phyloP scores from a whole-genome alignment of 169 alveolate species.

The Amoebophrya sp. region DNA sequence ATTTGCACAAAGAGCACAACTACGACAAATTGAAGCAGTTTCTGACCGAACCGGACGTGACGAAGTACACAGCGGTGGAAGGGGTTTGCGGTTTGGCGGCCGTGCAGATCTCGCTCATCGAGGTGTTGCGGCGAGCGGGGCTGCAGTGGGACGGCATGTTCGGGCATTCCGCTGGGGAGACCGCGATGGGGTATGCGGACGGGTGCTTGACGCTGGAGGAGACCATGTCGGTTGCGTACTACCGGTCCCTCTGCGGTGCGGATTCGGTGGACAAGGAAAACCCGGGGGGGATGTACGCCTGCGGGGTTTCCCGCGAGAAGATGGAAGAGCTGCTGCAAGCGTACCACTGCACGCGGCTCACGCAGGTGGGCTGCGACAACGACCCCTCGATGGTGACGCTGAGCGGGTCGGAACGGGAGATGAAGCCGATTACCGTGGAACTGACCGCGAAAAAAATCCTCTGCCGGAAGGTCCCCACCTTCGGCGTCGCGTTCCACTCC shows the following conservation, averaged over 20 bases:
- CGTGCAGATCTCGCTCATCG: background rate
- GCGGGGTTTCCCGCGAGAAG: constrained; percentile 13
- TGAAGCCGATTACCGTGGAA: constrained; percentile 4
- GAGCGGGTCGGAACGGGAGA: background rate
- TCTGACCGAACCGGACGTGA: background rate
- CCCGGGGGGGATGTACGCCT: background rate
- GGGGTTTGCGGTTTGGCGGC: background rate
- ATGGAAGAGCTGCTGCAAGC: background rate
- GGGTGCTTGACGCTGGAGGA: constrained; percentile 22
- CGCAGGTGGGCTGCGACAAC: constrained; percentile 16
- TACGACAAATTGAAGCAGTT: background rate
- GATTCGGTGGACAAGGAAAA: background rate
- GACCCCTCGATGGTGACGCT: background rate
- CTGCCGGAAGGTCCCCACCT: constrained; percentile 21
- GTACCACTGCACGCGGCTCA: background rate
- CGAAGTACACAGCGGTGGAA: background rate
- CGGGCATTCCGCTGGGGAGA: background rate
- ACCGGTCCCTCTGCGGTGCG: background rate
- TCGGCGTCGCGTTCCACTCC: background rate
- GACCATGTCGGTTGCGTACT: constrained; percentile 4
- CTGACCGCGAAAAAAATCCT: background rate
- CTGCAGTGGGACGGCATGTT: background rate
- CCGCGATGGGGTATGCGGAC: constrained; percentile 13
- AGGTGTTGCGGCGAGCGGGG: background rate
- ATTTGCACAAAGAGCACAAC: background rate